Evolutionary conservation across 1,284 basidiomycete species (phyloP).

Genomic region (Megacollybia platyphylla): DNA sequence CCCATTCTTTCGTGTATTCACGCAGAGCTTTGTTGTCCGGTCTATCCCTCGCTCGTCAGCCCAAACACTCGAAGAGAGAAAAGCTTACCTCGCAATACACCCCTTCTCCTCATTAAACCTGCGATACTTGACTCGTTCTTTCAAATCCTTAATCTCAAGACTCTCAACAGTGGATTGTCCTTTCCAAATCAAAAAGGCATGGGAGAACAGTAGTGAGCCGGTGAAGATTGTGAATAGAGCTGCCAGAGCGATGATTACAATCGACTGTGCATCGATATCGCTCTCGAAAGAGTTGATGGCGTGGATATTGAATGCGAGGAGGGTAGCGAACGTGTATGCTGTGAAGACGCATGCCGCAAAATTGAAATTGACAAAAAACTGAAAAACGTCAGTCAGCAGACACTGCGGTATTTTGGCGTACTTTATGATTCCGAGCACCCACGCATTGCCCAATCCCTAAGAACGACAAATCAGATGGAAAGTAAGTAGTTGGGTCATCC

Average conservation of each 20-base stretch:
- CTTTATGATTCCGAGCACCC: slow-evolving; percentile 71
- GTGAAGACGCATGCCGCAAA: slow-evolving; percentile 45
- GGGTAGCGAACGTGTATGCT: slow-evolving; percentile 44
- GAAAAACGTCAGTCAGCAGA: slow-evolving; percentile 2
- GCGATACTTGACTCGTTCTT: slow-evolving; percentile 24
- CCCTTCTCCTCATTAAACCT: background rate
- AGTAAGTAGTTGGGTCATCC: background rate
- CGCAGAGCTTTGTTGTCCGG: slow-evolving; percentile 20
- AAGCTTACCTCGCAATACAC: background rate
- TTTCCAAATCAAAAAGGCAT: slow-evolving; percentile 44
- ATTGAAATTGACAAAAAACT: slow-evolving; percentile 68
- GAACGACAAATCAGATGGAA: slow-evolving; percentile 2
- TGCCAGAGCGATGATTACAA: slow-evolving; percentile 54
- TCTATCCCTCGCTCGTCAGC: background rate
- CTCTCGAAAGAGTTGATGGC: slow-evolving; percentile 16
- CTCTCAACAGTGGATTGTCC: slow-evolving; percentile 78
- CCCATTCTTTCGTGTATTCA: slow-evolving; percentile 43
- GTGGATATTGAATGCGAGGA: slow-evolving; percentile 34
- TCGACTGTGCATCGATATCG: slow-evolving; percentile 29
- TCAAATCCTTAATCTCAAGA: slow-evolving; percentile 39
- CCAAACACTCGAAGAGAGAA: background rate
- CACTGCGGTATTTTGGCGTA: slow-evolving; percentile 9
- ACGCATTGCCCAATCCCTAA: slow-evolving; percentile 76
- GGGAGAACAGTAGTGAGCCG: slow-evolving; percentile 37
- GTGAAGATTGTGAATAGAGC: slow-evolving; percentile 65